phyloP scores from a whole-genome alignment of 768 basidiomycete genomes.

The Hygrophoropsis aurantiaca region DNA sequence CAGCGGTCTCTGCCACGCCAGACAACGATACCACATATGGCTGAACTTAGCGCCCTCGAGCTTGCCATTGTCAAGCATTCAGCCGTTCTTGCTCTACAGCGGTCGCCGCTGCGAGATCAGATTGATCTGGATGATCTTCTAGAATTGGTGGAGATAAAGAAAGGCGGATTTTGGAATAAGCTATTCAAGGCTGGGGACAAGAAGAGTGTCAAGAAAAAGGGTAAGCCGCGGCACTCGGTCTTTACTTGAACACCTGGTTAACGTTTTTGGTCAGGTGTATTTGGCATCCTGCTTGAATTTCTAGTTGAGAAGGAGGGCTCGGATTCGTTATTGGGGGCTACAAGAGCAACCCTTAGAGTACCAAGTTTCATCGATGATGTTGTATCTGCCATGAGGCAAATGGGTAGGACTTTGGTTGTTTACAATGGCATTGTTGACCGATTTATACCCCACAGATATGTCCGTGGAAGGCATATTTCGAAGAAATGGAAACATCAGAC shows the following conservation, averaged over 20 bases:
- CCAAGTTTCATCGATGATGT: conserved; percentile 99
- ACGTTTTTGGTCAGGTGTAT: conserved; percentile 62
- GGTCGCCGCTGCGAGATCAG: conserved; percentile 76
- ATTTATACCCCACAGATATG: conserved; percentile 67
- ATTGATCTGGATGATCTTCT: conserved; percentile 92
- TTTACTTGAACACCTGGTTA: conserved; percentile 12
- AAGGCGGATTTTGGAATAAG: conserved; percentile 94
- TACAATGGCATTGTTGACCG: conserved; percentile 3
- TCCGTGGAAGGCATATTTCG: conserved; percentile 98
- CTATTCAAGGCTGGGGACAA: conserved; percentile 89
- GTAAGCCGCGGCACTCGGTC: conserved; percentile 34
- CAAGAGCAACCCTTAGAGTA: conserved; percentile 78
- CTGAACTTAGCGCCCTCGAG: conserved; percentile 82
- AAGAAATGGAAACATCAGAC: conserved; percentile 95
- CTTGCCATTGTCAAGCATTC: conserved; percentile 90
- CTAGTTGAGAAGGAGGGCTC: conserved; percentile 92
- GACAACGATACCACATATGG: conserved; percentile 78
- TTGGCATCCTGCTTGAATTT: conserved; percentile 89
- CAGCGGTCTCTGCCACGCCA: conserved; percentile 79
- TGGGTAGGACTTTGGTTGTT: conserved; percentile 68
- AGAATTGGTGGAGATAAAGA: conserved; percentile 90
- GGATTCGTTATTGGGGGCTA: conserved; percentile 92
- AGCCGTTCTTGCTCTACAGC: conserved; percentile 77
- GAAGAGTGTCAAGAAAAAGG: conserved; percentile 89
- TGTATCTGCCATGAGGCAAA: conserved; percentile 97